Conservation (phyloP, 192 early-diverging fungal species). For the Allomyces macrogynus region DNA sequence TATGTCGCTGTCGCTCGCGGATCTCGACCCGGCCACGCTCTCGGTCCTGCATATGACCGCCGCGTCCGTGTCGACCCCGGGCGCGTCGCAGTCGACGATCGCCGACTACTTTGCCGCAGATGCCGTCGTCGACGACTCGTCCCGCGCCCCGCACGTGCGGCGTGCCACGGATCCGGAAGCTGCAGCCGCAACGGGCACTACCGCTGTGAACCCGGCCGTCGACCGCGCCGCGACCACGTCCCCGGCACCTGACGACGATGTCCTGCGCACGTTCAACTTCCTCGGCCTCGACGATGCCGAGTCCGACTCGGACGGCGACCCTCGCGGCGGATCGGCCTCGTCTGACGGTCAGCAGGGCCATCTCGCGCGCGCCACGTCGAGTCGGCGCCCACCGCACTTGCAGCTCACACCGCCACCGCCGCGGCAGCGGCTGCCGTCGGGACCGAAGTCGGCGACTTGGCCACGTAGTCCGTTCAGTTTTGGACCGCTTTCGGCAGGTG, state of each 20-base stretch:
- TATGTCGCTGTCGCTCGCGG: neutral
- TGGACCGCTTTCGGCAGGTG: no score
- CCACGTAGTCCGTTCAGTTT: neutral
- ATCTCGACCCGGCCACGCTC: neutral
- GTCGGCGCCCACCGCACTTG: neutral
- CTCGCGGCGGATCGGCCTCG: neutral
- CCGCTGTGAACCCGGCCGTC: neutral
- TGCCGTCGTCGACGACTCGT: neutral
- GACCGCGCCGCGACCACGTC: neutral
- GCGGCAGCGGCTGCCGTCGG: neutral
- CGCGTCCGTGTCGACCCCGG: no score
- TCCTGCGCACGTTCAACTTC: neutral
- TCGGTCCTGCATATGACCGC: neutral
- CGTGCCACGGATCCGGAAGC: neutral
- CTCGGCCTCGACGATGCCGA: neutral
- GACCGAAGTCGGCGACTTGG: neutral
- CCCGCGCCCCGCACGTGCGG: neutral
- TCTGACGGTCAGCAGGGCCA: neutral
- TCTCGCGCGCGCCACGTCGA: neutral
- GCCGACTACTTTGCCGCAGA: neutral
- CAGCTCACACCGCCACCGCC: neutral
- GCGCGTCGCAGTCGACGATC: neutral
- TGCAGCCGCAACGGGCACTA: neutral
- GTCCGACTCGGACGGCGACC: no score
- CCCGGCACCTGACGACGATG: neutral